phyloP scores from a whole-genome alignment of 129 eudicot genomes.

The Flaveria brownii region DNA sequence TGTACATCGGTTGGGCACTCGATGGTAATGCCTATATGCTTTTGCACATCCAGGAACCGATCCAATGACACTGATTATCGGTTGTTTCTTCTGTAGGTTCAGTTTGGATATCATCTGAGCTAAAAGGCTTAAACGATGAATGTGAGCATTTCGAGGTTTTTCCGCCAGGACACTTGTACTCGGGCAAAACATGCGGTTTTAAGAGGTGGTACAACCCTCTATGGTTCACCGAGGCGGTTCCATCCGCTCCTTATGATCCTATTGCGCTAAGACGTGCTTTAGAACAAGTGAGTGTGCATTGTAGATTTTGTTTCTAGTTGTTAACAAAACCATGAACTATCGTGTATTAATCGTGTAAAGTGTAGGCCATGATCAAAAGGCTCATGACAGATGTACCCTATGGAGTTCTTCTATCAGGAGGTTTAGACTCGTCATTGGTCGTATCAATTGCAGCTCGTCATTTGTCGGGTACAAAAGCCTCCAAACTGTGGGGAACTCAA shows the following conservation, averaged over 20 bases:
- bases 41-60: not conserved
- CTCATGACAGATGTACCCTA: conserved; percentile 88
- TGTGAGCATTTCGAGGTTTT: conserved; percentile 77
- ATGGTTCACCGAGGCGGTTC: conserved; percentile 70
- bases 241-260: conserved; percentile 70
- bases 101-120: conserved; percentile 68
- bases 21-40: conserved; percentile 47
- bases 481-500: conserved; percentile 75
- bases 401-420: conserved; percentile 79
- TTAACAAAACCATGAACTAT: not conserved
- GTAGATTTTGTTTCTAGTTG: not conserved
- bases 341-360: not conserved
- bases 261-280: conserved; percentile 63
- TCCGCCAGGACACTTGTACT: conserved; percentile 74
- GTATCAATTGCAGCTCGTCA: conserved; percentile 73
- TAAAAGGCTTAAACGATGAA: conserved; percentile 71
- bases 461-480: conserved; percentile 69
- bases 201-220: conserved; percentile 75
- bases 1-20: conserved; percentile 80
- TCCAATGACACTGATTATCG: not conserved
- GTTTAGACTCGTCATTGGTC: conserved; percentile 77
- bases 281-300: conserved; percentile 50
- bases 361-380: conserved; percentile 70
- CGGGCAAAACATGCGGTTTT: conserved; percentile 58
- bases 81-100: conserved; percentile 43